Evolutionary conservation across 805 yeast genomes (phyloP).

Genomic region (Isabelozyma pseudorhagii): DNA sequence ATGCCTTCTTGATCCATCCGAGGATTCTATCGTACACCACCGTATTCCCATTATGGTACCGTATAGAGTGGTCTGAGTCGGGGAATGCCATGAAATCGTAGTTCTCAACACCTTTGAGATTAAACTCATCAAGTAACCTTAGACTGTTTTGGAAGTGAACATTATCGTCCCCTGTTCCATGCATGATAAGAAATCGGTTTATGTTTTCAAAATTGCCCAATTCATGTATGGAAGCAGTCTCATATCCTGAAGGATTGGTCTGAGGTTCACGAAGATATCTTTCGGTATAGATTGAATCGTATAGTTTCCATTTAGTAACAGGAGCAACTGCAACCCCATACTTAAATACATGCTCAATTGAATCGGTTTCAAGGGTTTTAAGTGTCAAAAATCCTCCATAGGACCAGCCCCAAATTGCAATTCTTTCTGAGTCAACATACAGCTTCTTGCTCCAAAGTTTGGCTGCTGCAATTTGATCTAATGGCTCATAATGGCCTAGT

Average conservation of each 20-base stretch:
- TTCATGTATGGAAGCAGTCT: constrained; percentile 40
- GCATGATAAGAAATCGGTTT: constrained; percentile 63
- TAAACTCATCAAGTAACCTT: constrained; percentile 61
- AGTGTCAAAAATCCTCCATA: constrained; percentile 79
- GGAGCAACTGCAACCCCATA: constrained; percentile 85
- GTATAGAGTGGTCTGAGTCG: constrained; percentile 73
- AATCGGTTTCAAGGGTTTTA: constrained; percentile 69
- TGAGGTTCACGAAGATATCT: constrained; percentile 63
- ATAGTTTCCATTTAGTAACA: constrained; percentile 73
- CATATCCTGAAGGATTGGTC: constrained; percentile 48
- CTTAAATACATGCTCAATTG: constrained; percentile 53
- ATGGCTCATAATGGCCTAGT: constrained; percentile 78
- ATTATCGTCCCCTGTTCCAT: constrained; percentile 83
- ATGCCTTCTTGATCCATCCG: constrained; percentile 14
- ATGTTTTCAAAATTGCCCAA: constrained; percentile 46
- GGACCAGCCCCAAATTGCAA: constrained; percentile 87
- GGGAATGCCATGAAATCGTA: constrained; percentile 79
- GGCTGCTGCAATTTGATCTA: constrained; percentile 87
- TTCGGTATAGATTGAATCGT: constrained; percentile 79
- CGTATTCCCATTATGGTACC: constrained; percentile 68
- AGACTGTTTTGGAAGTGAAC: constrained; percentile 74
- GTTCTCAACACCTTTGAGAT: constrained; percentile 74
- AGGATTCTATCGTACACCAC: constrained; percentile 56
- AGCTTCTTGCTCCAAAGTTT: constrained; percentile 57
- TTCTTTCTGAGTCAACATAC: constrained; percentile 58